Evolutionary conservation across 306 rosid species (phyloP).

Genomic region (Prunus dulcis): DNA sequence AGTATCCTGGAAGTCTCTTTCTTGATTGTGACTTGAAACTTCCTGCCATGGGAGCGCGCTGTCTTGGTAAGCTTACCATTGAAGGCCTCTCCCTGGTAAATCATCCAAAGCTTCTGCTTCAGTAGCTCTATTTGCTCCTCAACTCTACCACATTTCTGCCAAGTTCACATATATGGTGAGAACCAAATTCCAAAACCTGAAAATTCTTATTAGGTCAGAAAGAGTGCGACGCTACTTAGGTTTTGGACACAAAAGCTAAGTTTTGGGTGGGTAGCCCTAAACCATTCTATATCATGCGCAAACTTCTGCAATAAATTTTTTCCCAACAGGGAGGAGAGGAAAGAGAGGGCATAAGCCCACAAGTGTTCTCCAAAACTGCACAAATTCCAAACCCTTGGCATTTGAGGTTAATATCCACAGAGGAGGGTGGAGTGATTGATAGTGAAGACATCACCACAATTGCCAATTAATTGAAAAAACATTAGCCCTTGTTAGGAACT

Average conservation of each 20-base stretch:
- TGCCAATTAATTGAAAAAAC: not conserved
- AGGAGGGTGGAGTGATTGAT: not conserved
- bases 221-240: not conserved
- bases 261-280: not conserved
- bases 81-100: conserved; percentile 78
- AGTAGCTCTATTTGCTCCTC: conserved; percentile 86
- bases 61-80: conserved; percentile 83
- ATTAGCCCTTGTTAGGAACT: not conserved
- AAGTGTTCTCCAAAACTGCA: not conserved
- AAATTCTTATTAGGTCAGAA: not conserved
- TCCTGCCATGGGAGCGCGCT: conserved; percentile 90
- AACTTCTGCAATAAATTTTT: not conserved
- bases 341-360: not conserved
- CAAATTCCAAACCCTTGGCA: not conserved
- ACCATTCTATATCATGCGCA: too few species aligned
- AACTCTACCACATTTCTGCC: conserved; percentile 80
- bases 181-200: not conserved
- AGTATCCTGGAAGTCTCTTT: conserved; percentile 85
- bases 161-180: conserved; percentile 3
- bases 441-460: not conserved
- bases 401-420: not conserved
- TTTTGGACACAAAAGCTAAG: not conserved
- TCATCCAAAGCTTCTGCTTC: conserved; percentile 68
- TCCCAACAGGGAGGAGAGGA: not conserved
- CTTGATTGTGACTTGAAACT: conserved; percentile 85